These are phyloP conservation scores for Mycena galericulata DNA, from an alignment of 768 basidiomycete species.

Conservation along the genomic window DNA sequence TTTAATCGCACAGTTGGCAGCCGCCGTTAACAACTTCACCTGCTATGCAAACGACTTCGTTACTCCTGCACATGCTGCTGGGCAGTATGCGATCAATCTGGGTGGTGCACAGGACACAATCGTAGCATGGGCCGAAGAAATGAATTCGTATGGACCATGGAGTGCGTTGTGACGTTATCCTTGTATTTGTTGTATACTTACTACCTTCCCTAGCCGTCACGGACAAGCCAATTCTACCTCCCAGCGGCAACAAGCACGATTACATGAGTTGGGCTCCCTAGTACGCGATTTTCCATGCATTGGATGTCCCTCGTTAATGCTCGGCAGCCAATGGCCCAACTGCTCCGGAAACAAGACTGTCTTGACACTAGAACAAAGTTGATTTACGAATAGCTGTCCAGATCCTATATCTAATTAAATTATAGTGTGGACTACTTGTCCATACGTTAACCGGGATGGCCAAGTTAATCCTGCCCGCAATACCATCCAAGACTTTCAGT, in stretches of 20 bases:
- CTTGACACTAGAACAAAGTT: conserved; percentile 65
- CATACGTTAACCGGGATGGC: conserved; percentile 70
- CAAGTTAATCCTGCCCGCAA: conserved; percentile 73
- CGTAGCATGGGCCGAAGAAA: conserved; percentile 57
- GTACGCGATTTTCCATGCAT: conserved; percentile 50
- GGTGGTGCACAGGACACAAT: conserved; percentile 60
- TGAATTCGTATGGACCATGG: conserved; percentile 63
- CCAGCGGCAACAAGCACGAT: conserved; percentile 68
- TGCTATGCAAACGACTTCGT: conserved; percentile 69
- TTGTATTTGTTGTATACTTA: background rate
- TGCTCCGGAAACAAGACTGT: conserved; percentile 71
- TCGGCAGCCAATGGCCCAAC: conserved; percentile 69
- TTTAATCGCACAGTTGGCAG: background rate
- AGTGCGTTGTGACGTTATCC: conserved; percentile 45
- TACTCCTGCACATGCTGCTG: conserved; percentile 60
- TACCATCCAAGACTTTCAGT: conserved; percentile 65
- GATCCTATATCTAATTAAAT: background rate
- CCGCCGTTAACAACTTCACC: conserved; percentile 38
- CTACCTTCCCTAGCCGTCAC: conserved; percentile 57
- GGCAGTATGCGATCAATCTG: conserved; percentile 55
- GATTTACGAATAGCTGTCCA: conserved; percentile 17
- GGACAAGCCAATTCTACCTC: conserved; percentile 59
- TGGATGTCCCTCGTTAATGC: background rate
- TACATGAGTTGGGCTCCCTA: conserved; percentile 82
- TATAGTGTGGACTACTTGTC: conserved; percentile 69